These are phyloP conservation scores for Botrytis tulipae DNA, from an alignment of 2,329 filamentous ascomycete species.

Conservation along the genomic window DNA sequence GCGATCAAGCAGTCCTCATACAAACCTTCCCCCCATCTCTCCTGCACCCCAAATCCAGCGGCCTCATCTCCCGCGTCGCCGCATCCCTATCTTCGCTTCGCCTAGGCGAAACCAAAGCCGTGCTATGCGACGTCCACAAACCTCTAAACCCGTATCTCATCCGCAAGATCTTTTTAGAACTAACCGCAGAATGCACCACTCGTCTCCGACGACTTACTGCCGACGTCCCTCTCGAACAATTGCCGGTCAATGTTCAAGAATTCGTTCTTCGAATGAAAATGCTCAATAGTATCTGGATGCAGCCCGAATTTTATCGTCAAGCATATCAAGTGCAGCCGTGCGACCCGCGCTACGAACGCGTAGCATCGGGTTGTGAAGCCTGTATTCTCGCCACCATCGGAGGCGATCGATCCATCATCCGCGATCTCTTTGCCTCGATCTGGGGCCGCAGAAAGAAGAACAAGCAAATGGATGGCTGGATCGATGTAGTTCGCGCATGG, in stretches of 20 bases:
- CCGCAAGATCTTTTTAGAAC: slow-evolving; percentile 44
- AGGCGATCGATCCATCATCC: slow-evolving; percentile 43
- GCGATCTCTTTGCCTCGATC: slow-evolving; percentile 48
- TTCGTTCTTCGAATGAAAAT: slow-evolving; percentile 28
- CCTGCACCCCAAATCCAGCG: slow-evolving; percentile 12
- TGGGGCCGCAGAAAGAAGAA: slow-evolving; percentile 40
- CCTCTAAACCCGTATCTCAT: slow-evolving; percentile 46
- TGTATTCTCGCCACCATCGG: slow-evolving; percentile 53
- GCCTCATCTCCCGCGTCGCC: slow-evolving; percentile 23
- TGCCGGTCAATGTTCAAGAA: slow-evolving; percentile 2
- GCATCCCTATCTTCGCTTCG: slow-evolving; percentile 14
- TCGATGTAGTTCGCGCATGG: slow-evolving; percentile 30
- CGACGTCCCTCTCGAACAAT: slow-evolving; percentile 23
- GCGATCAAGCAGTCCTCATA: slow-evolving; percentile 21
- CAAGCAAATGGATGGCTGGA: slow-evolving; percentile 19
- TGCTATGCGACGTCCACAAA: slow-evolving; percentile 45
- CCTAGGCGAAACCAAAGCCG: slow-evolving; percentile 24
- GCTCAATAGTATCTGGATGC: slow-evolving; percentile 40
- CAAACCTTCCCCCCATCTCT: slow-evolving; percentile 26
- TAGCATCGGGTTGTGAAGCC: slow-evolving; percentile 49
- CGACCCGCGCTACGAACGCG: slow-evolving; percentile 33
- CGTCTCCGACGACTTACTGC: slow-evolving; percentile 28
- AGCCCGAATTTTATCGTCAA: slow-evolving; percentile 39
- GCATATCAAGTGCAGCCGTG: slow-evolving; percentile 39
- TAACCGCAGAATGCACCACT: slow-evolving; percentile 45